Percentiles rank a stretch among this genome's conserved stretches.
Evolutionary conservation across 768 basidiomycete species (phyloP).

Genomic region (Mycena olivaceomarginata): DNA sequence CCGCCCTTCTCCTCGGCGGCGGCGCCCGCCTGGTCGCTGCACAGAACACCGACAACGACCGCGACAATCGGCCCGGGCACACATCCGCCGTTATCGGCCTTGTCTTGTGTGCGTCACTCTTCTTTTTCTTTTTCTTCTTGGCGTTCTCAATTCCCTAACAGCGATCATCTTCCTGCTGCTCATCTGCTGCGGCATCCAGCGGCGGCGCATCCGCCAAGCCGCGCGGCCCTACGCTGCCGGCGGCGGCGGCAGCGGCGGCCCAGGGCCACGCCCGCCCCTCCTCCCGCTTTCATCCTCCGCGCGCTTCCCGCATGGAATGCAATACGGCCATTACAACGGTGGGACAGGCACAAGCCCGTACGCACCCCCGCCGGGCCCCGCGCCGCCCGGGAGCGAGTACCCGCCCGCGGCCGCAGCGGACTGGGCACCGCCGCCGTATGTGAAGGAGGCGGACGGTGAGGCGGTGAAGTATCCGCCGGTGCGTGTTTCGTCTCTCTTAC

Average conservation of each 20-base stretch:
- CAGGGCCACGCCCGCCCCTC: neutral
- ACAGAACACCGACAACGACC: neutral
- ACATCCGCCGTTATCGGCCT: neutral
- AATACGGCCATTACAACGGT: no score
- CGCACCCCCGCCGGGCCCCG: no score
- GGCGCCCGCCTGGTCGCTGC: neutral
- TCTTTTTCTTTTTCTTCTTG: neutral
- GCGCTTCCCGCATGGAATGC: conserved; percentile 34
- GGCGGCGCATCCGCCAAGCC: conserved; percentile 5
- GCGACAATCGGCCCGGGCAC: neutral
- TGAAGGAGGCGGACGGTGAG: no score
- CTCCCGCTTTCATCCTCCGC: conserved; percentile 1
- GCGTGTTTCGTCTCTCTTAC: no score
- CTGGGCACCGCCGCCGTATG: no score
- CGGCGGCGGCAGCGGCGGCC: no score
- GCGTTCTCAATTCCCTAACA: neutral
- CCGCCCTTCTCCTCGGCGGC: no score
- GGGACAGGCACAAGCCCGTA: no score
- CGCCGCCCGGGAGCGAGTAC: no score
- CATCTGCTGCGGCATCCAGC: conserved; percentile 37
- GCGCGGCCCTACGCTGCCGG: no score
- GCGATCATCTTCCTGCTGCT: conserved; percentile 22
- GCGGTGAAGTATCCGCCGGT: no score
- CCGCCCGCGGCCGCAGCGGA: no score
- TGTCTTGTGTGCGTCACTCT: neutral